These are phyloP conservation scores for Glaciozyma antarctica DNA, from an alignment of 768 basidiomycete species.

Conservation along the genomic window DNA sequence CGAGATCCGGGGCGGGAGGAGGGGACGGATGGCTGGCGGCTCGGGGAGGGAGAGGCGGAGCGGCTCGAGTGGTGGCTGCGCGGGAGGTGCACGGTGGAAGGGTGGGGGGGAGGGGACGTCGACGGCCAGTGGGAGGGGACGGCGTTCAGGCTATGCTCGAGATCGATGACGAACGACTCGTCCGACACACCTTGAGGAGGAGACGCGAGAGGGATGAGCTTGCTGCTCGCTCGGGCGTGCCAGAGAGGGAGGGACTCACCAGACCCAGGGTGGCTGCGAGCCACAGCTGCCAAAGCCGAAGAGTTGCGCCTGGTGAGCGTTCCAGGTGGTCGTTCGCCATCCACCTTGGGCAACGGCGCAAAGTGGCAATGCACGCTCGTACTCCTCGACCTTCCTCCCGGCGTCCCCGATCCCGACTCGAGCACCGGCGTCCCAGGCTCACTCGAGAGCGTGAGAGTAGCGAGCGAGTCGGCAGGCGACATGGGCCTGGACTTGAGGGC, in stretches of 20 bases:
- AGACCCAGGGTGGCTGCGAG: no score
- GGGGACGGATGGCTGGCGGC: conserved; percentile 4
- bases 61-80: conserved; percentile 9
- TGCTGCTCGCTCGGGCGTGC: no score
- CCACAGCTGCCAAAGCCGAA: conserved; percentile 1
- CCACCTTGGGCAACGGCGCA: conserved; percentile 28
- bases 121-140: background rate
- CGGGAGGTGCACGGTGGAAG: background rate
- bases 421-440: background rate
- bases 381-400: background rate
- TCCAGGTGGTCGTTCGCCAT: background rate
- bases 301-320: conserved; percentile 19
- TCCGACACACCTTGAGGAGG: background rate
- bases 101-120: background rate
- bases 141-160: background rate
- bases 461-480: background rate
- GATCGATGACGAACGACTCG: background rate
- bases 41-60: conserved; percentile 8
- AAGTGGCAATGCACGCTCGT: conserved; percentile 28
- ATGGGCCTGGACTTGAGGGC: background rate
- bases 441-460: background rate
- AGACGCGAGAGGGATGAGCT: no score
- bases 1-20: conserved; percentile 4
- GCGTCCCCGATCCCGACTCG: background rate
- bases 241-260: background rate